Evolutionary conservation across 495 filamentous ascomycete genomes (phyloP).

Genomic region (Tuber calosporum): DNA sequence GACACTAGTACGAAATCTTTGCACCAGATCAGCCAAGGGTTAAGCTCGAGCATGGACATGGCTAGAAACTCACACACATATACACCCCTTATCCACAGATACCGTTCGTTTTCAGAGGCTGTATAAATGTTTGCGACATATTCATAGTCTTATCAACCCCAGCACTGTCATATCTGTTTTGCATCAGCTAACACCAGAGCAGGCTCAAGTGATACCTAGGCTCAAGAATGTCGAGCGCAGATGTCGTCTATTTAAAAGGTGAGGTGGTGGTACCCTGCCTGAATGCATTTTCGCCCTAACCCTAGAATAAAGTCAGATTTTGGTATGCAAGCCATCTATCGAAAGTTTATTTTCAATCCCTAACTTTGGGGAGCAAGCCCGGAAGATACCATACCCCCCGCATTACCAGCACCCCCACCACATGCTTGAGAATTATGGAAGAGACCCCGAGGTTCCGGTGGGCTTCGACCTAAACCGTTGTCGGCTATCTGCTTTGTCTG

Average conservation of each 20-base stretch:
- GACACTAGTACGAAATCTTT: neutral
- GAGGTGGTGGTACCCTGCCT: slow-evolving; percentile 7
- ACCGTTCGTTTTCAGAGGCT: neutral
- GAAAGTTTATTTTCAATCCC: slow-evolving; percentile 7
- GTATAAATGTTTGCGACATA: neutral
- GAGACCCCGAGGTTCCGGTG: neutral
- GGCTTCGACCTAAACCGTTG: neutral
- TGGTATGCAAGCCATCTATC: neutral
- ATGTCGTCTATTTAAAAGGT: slow-evolving; percentile 5
- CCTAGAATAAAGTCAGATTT: slow-evolving; percentile 6
- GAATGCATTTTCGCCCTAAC: slow-evolving; percentile 15
- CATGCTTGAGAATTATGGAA: neutral
- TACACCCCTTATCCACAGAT: neutral
- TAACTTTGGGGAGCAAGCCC: neutral
- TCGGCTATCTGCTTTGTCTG: neutral
- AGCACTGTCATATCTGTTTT: neutral
- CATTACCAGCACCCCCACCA: neutral
- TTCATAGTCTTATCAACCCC: neutral
- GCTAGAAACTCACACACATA: neutral
- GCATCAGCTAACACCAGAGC: neutral
- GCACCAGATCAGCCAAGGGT: neutral
- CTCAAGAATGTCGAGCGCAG: slow-evolving; percentile 1
- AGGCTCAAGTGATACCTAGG: neutral
- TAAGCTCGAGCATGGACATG: neutral
- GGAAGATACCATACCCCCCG: neutral